Conservation (phyloP, 1,139 yeast species). For the Magnusiomyces ingens region DNA sequence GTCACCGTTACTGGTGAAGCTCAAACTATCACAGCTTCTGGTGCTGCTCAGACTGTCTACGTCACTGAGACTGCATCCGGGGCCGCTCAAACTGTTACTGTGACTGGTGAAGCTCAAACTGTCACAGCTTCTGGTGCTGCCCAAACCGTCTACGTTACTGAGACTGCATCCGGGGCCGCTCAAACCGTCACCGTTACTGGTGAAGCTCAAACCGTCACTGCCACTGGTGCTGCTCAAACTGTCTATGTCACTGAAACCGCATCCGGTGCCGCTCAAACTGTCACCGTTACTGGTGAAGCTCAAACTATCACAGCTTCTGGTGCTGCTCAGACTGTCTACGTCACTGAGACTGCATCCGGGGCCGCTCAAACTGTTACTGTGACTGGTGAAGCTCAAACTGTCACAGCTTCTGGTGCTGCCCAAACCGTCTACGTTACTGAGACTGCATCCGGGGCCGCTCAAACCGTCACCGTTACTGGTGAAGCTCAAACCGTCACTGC, state of each 20-base stretch:
- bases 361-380: constrained; percentile 2
- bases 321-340: constrained; percentile 3
- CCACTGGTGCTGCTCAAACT: background rate
- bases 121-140: background rate
- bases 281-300: constrained; percentile 4
- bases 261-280: background rate
- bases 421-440: background rate
- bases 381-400: constrained; percentile 3
- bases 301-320: background rate
- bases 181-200: background rate
- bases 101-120: background rate
- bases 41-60: constrained; percentile 3
- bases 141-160: background rate
- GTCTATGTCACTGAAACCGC: background rate
- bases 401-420: background rate
- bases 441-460: constrained; percentile 4
- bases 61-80: background rate
- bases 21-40: background rate
- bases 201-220: constrained; percentile 3
- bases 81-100: background rate
- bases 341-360: constrained; percentile 1
- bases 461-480: constrained; percentile 10
- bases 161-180: background rate
- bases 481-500: background rate
- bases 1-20: background rate